Conservation (phyloP, 1,284 basidiomycete genomes). For the Cutaneotrichosporon cavernicola region DNA sequence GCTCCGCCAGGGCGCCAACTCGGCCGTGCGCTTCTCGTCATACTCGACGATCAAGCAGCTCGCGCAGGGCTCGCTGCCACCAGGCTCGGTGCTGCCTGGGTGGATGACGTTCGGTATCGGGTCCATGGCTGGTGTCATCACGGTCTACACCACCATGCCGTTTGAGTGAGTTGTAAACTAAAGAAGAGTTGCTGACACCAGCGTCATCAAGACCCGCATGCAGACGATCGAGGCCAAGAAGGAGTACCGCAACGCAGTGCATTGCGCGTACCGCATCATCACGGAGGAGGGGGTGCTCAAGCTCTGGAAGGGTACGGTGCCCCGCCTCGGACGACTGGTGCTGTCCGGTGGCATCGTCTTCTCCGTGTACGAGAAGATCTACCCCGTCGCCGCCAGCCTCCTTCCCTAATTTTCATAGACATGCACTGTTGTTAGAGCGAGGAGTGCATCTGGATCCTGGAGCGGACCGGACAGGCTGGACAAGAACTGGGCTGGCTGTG, state of each 20-base stretch:
- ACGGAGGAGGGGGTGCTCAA: conserved; percentile 81
- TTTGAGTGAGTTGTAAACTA: conserved; percentile 66
- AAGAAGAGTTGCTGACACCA: conserved; percentile 45
- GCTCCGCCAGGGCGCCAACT: conserved; percentile 97
- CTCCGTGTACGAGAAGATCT: conserved; percentile 73
- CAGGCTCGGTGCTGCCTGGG: conserved; percentile 80
- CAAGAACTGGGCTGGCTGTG: neutral
- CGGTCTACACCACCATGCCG: conserved; percentile 86
- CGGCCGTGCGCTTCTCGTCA: conserved; percentile 93
- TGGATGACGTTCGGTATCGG: conserved; percentile 94
- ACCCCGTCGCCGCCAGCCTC: conserved; percentile 39
- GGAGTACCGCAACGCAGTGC: conserved; percentile 88
- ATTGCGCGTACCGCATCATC: conserved; percentile 87
- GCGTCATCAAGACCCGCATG: conserved; percentile 97
- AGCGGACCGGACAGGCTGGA: too few species aligned
- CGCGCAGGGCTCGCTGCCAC: conserved; percentile 76
- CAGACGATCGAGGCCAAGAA: conserved; percentile 79
- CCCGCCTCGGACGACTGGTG: conserved; percentile 76
- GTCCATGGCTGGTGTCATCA: conserved; percentile 87
- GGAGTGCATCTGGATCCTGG: neutral
- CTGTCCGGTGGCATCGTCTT: conserved; percentile 94
- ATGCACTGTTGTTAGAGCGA: conserved; percentile 9
- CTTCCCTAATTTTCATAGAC: conserved; percentile 2
- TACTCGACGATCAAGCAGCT: conserved; percentile 91
- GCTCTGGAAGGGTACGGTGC: conserved; percentile 96